Base-by-base conservation (phyloP, 148 eudicot genomes). In the Cornus kousa region DNA sequence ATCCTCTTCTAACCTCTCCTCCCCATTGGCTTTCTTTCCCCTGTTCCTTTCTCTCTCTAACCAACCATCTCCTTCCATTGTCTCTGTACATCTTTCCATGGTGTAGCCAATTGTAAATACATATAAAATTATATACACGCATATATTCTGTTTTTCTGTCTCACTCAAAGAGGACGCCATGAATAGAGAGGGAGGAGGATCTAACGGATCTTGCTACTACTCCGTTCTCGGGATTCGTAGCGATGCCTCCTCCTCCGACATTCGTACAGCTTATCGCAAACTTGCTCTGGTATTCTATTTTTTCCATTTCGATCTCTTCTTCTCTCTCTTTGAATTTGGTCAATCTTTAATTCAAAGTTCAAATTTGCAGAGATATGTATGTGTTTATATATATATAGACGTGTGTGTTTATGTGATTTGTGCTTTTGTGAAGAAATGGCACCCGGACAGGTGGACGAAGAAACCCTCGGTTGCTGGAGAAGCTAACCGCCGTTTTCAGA, bases 181-280 rank as follows among this genome's bases (percentile, higher is more conserved):
- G 92, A 89, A 89, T 60, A 68, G 84, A 67, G 88, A 64, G 37
- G 37, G 37, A 50, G 90, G 91, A 81, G 89, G 86, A 77, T 86
- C 90, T 60, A 59, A 76, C 72, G 85, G 84, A 37, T 81, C 89
- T 16, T 85, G 88, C 85, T 95, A 90, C 78, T 95, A 95, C 83
- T 70, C 96, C 23, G 88, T 93, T 13, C 93, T 95, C 5, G 97
- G 95, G 43, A 72, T 95, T 72, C 89, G 89, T n/a, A 89, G 75
- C 50, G 94, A 85, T 22, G 93, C 97, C 71, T 88, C 97, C 70
- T 80, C 57, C 84, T 84, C 97, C 24, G 94, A 95, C 57, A 83
- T 95, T 62, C 94, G 93, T 7, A 43, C 93, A 9, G 97, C 99
- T 57, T 95, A 95, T 73, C 94, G 95, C 72, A 93, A 90, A 68